phyloP scores from a whole-genome alignment of 805 yeast genomes.

The Zygoascus biomembranicola region DNA sequence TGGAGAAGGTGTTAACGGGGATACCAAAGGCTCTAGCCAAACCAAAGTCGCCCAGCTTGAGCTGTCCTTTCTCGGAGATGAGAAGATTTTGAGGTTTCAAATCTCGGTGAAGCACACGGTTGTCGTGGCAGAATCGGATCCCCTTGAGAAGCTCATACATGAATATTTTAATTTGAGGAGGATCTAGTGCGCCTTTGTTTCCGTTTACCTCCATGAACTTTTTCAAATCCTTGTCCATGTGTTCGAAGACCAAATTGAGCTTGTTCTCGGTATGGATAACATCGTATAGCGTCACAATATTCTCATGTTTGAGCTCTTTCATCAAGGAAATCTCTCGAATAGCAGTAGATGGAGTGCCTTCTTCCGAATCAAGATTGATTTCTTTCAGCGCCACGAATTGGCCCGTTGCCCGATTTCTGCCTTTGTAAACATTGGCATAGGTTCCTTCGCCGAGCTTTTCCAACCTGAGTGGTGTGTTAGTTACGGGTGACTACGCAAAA shows the following conservation, averaged over 20 bases:
- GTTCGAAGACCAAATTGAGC: slow-evolving; percentile 86
- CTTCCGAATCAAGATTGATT: slow-evolving; percentile 89
- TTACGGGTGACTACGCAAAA: not conserved
- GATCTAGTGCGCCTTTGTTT: slow-evolving; percentile 61
- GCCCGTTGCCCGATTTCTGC: slow-evolving; percentile 75
- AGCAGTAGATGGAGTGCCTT: slow-evolving; percentile 98
- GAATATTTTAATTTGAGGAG: slow-evolving; percentile 72
- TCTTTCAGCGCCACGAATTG: slow-evolving; percentile 92
- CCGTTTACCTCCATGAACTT: slow-evolving; percentile 90
- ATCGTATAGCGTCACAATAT: slow-evolving; percentile 86
- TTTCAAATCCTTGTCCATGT: slow-evolving; percentile 87
- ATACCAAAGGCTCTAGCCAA: slow-evolving; percentile 96
- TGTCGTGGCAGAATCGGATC: slow-evolving; percentile 78
- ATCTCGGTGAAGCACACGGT: slow-evolving; percentile 72
- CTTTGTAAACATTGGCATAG: slow-evolving; percentile 98
- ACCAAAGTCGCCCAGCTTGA: slow-evolving; percentile 94
- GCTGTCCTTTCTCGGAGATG: slow-evolving; percentile 81
- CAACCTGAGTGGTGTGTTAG: slow-evolving; percentile 30
- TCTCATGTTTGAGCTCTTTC: slow-evolving; percentile 91
- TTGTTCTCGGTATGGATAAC: slow-evolving; percentile 96
- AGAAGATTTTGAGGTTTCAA: slow-evolving; percentile 92
- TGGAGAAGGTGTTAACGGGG: slow-evolving; percentile 93
- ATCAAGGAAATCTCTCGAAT: slow-evolving; percentile 91
- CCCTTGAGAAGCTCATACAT: slow-evolving; percentile 93
- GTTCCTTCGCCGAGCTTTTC: slow-evolving; percentile 93